Percentiles rank a stretch among this genome's conserved stretches.
phyloP scores from a whole-genome alignment of 2,329 filamentous ascomycete genomes.

The Teratosphaeria gauchensis region DNA sequence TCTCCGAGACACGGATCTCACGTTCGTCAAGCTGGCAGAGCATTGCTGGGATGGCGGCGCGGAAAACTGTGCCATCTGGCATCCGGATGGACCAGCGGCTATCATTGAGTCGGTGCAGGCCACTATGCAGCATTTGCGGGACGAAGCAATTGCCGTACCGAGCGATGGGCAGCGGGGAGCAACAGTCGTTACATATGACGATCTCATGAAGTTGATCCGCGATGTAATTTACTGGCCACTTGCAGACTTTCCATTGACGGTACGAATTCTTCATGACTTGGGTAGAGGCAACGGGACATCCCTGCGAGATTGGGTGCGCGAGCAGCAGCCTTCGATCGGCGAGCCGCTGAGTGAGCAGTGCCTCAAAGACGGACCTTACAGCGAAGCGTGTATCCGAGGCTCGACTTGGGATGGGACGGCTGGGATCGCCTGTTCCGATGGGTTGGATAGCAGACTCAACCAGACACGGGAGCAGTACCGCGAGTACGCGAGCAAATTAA shows the following conservation, averaged over 20 bases:
- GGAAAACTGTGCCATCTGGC: constrained; percentile 35
- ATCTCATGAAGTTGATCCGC: constrained; percentile 25
- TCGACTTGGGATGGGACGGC: constrained; percentile 5
- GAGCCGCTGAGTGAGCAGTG: constrained; percentile 14
- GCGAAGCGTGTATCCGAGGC: constrained; percentile 7
- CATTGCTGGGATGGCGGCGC: constrained; percentile 44
- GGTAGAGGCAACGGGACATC: constrained; percentile 19
- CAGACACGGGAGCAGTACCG: constrained; percentile 12
- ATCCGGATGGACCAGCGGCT: constrained; percentile 27
- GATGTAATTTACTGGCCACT: constrained; percentile 25
- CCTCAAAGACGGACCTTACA: constrained; percentile 21
- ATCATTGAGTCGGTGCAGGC: constrained; percentile 25
- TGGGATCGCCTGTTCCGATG: constrained; percentile 30
- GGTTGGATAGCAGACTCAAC: constrained; percentile 20
- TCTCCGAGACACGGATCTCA: constrained; percentile 45
- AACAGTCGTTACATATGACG: constrained; percentile 28
- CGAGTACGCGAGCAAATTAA: constrained; percentile 14
- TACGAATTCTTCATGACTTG: constrained; percentile 23
- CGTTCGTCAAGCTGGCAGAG: constrained; percentile 44
- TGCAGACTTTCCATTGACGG: constrained; percentile 20
- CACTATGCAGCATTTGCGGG: constrained; percentile 32
- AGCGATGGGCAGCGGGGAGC: constrained; percentile 15
- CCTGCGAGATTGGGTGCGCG: constrained; percentile 33
- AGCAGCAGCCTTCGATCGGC: constrained; percentile 18
- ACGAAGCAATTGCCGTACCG: constrained; percentile 38